Base-by-base conservation (phyloP, 2,329 filamentous ascomycete genomes). In the Colletotrichum costaricense region DNA sequence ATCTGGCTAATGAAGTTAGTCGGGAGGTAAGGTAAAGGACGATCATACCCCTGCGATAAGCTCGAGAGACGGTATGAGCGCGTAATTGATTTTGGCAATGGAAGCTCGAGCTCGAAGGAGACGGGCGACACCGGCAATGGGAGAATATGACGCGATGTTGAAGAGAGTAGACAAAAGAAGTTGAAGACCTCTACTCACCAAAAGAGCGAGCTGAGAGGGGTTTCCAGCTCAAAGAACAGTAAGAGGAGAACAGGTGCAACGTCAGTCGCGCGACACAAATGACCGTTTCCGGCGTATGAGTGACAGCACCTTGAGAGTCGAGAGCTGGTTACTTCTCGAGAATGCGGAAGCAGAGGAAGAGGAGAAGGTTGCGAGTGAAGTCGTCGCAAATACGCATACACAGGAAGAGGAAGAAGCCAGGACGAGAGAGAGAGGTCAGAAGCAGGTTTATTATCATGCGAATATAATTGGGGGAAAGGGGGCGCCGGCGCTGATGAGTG, bases 231-330 rank as follows among this genome's bases (percentile, higher is more conserved):
- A 11, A 55, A 64, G 14, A 33, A 38, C 35, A 16, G 24, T 14
- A 8, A 22, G 22, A 19, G 55, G 26, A n/a, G 24, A 57, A 8
- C n/a, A 8, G 19, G 42, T 49, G 42, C 42, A 49, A 49, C 42
- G 42, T 49, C 4, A 49, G 30, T 38, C 62, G 35, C 30, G 30
- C 49, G 30, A 55, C n/a, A 38, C 30, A 28, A 55, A 38, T 35
- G 30, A 38, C 62, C 49, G 62, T 64, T 64, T 64, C 30, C 62
- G 30, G 62, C 62, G 30, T 33, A 55, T 30, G 22, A 54, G 33
- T 2, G 30, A 38, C 46, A 38, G 11, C 24, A n/a, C 14, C 46
- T 64, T 55, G 30, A 64, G 30, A 28, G 28, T 26, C 12, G 33
- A 55, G 28, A 16, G 26, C 22, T 55, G 16, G 19, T 4, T n/a